Evolutionary conservation across 2,329 filamentous ascomycete species (phyloP).

Genomic region (Sporothrix dimorphospora): DNA sequence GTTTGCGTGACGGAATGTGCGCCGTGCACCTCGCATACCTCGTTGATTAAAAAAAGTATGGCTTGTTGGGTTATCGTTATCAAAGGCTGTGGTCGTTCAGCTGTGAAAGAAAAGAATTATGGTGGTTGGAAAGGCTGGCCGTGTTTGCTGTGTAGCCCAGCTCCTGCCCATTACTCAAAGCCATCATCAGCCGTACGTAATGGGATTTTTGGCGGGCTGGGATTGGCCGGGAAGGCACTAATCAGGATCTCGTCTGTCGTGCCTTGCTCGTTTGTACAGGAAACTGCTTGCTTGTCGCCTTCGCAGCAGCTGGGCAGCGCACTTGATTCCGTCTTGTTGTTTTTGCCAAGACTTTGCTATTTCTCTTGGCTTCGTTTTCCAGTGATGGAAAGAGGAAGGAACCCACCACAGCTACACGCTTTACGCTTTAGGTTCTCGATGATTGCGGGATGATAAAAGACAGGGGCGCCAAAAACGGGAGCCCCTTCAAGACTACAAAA

Average conservation of each 20-base stretch:
- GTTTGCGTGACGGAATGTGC: neutral
- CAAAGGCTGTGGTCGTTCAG: neutral
- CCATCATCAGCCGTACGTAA: slow-evolving; percentile 27
- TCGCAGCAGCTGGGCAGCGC: neutral
- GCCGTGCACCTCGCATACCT: neutral
- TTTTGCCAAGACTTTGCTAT: slow-evolving; percentile 24
- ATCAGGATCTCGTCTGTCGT: neutral
- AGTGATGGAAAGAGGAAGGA: neutral
- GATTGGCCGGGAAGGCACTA: slow-evolving; percentile 18
- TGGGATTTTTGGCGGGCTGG: slow-evolving; percentile 23
- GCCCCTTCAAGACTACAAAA: neutral
- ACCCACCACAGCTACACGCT: neutral
- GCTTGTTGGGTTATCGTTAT: slow-evolving; percentile 6
- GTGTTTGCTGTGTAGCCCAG: neutral
- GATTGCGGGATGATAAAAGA: slow-evolving; percentile 18
- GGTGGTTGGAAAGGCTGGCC: slow-evolving; percentile 4
- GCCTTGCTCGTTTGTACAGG: neutral
- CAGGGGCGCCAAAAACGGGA: slow-evolving; percentile 15
- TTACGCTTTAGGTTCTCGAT: neutral
- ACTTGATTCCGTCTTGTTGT: neutral
- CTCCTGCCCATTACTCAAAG: slow-evolving; percentile 13
- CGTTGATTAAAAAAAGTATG: neutral
- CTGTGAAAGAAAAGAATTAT: neutral
- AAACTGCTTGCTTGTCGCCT: neutral
- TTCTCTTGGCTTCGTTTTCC: slow-evolving; percentile 13